Percentiles rank a stretch among this genome's conserved stretches.
These are phyloP conservation scores for Penicillium griseofulvum DNA, from an alignment of 2,329 filamentous ascomycete genomes.

Conservation along the genomic window DNA sequence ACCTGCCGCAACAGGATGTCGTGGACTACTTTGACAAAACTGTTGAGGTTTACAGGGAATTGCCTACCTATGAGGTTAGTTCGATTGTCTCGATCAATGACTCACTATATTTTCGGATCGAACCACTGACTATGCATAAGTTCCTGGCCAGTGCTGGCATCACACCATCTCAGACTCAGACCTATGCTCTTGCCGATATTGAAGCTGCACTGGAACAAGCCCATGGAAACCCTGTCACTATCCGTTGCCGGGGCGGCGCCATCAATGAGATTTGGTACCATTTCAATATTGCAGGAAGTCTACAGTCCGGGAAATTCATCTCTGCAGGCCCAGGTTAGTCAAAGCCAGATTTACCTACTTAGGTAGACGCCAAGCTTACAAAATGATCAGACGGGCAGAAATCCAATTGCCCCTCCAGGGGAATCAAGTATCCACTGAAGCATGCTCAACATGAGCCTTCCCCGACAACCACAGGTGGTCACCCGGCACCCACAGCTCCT, in stretches of 20 bases:
- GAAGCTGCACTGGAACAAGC: slow-evolving; percentile 56
- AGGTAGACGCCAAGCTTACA: neutral
- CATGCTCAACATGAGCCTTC: slow-evolving; percentile 38
- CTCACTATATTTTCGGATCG: neutral
- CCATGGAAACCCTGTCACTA: slow-evolving; percentile 56
- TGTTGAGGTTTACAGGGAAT: slow-evolving; percentile 63
- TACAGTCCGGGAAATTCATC: slow-evolving; percentile 38
- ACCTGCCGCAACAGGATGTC: slow-evolving; percentile 62
- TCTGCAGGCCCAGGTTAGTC: slow-evolving; percentile 35
- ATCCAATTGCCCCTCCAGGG: slow-evolving; percentile 61
- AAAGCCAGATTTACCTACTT: neutral
- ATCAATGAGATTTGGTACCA: slow-evolving; percentile 61
- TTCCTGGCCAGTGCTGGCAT: slow-evolving; percentile 62
- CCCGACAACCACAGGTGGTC: slow-evolving; percentile 29
- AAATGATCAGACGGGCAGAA: slow-evolving; percentile 50
- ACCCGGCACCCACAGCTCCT: slow-evolving; percentile 31
- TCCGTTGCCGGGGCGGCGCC: slow-evolving; percentile 53
- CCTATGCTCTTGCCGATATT: slow-evolving; percentile 60
- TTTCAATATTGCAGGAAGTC: slow-evolving; percentile 57
- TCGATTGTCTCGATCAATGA: neutral
- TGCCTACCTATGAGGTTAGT: slow-evolving; percentile 61
- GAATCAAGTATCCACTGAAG: slow-evolving; percentile 66
- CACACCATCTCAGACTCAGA: slow-evolving; percentile 50
- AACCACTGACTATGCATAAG: slow-evolving; percentile 25
- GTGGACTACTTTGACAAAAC: slow-evolving; percentile 67